These are phyloP conservation scores for Cladophialophora yegresii DNA, from an alignment of 2,329 filamentous ascomycete species.

Conservation along the genomic window DNA sequence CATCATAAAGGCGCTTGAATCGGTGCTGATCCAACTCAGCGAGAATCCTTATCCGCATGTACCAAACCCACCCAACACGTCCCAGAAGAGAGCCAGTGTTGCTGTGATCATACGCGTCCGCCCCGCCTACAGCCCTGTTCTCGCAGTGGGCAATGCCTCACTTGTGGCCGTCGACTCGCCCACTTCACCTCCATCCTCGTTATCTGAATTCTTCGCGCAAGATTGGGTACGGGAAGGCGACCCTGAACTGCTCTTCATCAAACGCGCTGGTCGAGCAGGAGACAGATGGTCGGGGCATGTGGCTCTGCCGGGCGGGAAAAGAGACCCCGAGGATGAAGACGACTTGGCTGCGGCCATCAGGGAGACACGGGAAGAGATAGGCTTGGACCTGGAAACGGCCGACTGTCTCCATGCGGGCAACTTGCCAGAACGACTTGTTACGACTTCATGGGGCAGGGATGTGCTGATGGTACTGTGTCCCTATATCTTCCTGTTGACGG, in stretches of 20 bases:
- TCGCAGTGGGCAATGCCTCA: conserved; percentile 39
- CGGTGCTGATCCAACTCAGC: conserved; percentile 27
- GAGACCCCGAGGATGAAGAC: conserved; percentile 64
- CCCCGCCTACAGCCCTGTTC: conserved; percentile 59
- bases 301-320: conserved; percentile 67
- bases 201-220: conserved; percentile 63
- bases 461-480: conserved; percentile 70
- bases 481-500: conserved; percentile 65
- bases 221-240: conserved; percentile 67
- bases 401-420: conserved; percentile 59
- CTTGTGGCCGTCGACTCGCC: conserved; percentile 27
- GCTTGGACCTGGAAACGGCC: conserved; percentile 57
- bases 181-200: conserved; percentile 31
- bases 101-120: conserved; percentile 65
- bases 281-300: conserved; percentile 72
- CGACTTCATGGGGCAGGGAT: conserved; percentile 66
- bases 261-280: conserved; percentile 63
- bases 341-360: conserved; percentile 64
- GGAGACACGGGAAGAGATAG: conserved; percentile 68
- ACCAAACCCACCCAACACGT: conserved; percentile 47
- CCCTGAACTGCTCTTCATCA: conserved; percentile 71
- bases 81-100: conserved; percentile 65
- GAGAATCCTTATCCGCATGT: conserved; percentile 47
- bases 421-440: conserved; percentile 66
- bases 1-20: conserved; percentile 31